Conservation (phyloP, 2,329 filamentous ascomycete species). For the Neurospora crassa region DNA sequence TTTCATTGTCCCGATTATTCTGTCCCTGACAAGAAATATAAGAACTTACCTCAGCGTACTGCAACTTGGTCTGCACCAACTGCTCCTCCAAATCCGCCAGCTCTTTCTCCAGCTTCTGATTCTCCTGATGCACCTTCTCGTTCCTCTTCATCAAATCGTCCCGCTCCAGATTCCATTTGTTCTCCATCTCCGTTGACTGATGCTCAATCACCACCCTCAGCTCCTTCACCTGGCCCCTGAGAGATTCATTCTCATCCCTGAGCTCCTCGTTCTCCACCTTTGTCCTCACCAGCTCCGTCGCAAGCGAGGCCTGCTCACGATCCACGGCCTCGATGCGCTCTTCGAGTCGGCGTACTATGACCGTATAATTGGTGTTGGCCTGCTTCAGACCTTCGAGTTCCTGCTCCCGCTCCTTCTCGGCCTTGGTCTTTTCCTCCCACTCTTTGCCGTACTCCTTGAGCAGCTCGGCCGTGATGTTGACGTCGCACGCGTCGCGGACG, state of each 20-base stretch:
- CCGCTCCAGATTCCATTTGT: conserved; percentile 71
- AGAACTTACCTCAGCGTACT: conserved; percentile 79
- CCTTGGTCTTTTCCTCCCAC: conserved; percentile 85
- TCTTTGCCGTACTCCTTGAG: conserved; percentile 73
- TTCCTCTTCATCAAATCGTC: conserved; percentile 89
- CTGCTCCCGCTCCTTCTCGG: conserved; percentile 70
- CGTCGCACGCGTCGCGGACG: conserved; percentile 81
- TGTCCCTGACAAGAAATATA: no score
- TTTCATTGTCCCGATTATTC: not conserved
- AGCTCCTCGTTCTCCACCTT: conserved; percentile 92
- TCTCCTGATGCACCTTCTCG: conserved; percentile 88
- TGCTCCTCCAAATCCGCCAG: conserved; percentile 87
- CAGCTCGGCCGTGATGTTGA: conserved; percentile 75
- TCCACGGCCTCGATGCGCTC: conserved; percentile 83
- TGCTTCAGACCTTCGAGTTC: conserved; percentile 68
- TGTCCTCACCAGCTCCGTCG: conserved; percentile 80
- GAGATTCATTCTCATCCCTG: conserved; percentile 77
- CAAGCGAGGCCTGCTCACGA: conserved; percentile 79
- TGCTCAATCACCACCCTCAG: conserved; percentile 78
- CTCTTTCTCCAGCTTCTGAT: conserved; percentile 77
- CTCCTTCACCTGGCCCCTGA: conserved; percentile 77
- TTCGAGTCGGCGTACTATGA: conserved; percentile 76
- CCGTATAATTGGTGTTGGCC: conserved; percentile 56
- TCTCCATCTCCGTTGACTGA: conserved; percentile 82
- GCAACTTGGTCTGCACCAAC: conserved; percentile 89